Base-by-base conservation (phyloP, 805 yeast species). In the Candida takata region DNA sequence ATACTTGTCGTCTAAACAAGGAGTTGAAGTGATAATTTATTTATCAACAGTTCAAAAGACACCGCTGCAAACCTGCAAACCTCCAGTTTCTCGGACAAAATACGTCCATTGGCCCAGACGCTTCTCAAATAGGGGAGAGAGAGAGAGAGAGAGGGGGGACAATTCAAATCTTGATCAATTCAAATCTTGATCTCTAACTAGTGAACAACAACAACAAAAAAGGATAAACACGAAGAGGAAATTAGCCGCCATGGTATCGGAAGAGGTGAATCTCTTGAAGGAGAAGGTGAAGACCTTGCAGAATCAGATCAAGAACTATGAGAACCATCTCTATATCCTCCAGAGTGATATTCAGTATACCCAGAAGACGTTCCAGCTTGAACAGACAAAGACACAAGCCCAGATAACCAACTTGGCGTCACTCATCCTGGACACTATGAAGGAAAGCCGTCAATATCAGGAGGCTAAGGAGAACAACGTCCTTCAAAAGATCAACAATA, bases 211-310 rank as follows among this genome's bases (percentile, higher is more conserved):
- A 20, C 23, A 20, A 20, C 23, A 20, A 20, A 8, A n/a, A n/a
- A n/a, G n/a, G n/a, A n/a, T n/a, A n/a, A n/a, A n/a, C n/a, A n/a
- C n/a, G n/a, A n/a, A 21, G 24, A 21, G 31, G 31, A 12, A 17
- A 14, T 12, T 6, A 16, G 8, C 12, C 30, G 16, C 30, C 29
- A 44, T 42, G 47, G 24, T 43, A 7, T 14, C 30, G 17, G 57
- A 52, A 12, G 57, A 52, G 33, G 7, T 49, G 13, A 43, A 42
- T 28, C 45, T 31, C n/a, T 16, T 53, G 14, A 46, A 47, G 18
- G 56, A 51, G 19, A 54, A 49, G 36, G 32, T 51, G 8, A 53
- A 50, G 34, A 37, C 19, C 33, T 36, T 51, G 6, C 56, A 53
- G 33, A 34, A 40, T 18, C 49, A 52, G 18, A 8, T 51, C 8